Evolutionary conservation across 345 rosid genomes (phyloP).

Genomic region (Hibiscus trionum): DNA sequence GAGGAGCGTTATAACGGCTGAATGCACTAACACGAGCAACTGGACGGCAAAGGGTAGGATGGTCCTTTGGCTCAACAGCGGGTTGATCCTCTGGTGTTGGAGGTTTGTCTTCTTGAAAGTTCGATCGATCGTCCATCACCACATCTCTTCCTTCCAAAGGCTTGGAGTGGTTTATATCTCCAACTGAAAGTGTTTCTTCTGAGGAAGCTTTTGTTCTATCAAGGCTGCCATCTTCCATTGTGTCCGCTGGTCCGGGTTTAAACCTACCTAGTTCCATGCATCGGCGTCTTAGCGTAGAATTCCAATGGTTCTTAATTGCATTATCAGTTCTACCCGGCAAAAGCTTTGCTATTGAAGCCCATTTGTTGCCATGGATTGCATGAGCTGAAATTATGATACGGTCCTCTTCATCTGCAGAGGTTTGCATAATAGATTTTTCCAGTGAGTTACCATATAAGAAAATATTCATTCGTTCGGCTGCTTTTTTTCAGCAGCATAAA

Average conservation of each 20-base stretch:
- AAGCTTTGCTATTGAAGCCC: slow-evolving; percentile 77
- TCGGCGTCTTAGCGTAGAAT: slow-evolving; percentile 48
- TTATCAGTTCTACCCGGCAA: slow-evolving; percentile 81
- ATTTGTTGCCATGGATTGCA: slow-evolving; percentile 75
- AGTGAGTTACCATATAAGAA: background rate
- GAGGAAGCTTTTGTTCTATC: slow-evolving; percentile 43
- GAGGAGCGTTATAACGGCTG: slow-evolving; percentile 36
- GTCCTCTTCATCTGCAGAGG: slow-evolving; percentile 72
- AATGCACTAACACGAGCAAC: slow-evolving; percentile 67
- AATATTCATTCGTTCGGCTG: background rate
- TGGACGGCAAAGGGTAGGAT: slow-evolving; percentile 36
- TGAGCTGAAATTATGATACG: slow-evolving; percentile 57
- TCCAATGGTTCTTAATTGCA: slow-evolving; percentile 46
- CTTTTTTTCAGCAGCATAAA: background rate
- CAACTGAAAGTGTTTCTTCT: slow-evolving; percentile 35
- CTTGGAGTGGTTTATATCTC: slow-evolving; percentile 25
- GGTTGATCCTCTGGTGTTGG: slow-evolving; percentile 22
- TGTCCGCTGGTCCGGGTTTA: slow-evolving; percentile 14
- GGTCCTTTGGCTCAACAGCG: slow-evolving; percentile 18
- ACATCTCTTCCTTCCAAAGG: slow-evolving; percentile 22
- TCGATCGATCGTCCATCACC: slow-evolving; percentile 23
- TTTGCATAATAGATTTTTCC: background rate
- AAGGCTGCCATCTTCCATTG: slow-evolving; percentile 26
- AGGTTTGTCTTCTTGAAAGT: slow-evolving; percentile 18
- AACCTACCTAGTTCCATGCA: slow-evolving; percentile 27